phyloP scores from a whole-genome alignment of 345 rosid genomes.

The Geranium rotundifolium region DNA sequence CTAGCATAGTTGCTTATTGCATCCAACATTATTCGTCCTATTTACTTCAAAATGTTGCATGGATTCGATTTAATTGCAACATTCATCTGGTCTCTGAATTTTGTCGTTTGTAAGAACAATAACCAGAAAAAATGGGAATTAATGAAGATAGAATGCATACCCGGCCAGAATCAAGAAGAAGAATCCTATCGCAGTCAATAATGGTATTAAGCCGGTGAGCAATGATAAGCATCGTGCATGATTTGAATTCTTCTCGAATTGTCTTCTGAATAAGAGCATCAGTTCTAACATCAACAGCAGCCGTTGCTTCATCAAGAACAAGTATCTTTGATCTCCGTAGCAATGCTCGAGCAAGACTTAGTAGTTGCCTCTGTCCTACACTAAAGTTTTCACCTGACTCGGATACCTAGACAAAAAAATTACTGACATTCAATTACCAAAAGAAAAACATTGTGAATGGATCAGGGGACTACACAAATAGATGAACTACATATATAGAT shows the following conservation, averaged over 20 bases:
- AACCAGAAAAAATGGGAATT: not conserved
- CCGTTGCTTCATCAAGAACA: constrained; percentile 98
- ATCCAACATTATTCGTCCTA: no score
- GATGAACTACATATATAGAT: not conserved
- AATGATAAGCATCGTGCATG: constrained; percentile 93
- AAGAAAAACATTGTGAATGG: not conserved
- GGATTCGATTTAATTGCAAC: not conserved
- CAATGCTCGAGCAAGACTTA: constrained; percentile 96
- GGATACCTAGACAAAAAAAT: constrained; percentile 43
- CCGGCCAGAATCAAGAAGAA: constrained; percentile 86
- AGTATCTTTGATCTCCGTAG: constrained; percentile 95
- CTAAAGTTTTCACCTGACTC: constrained; percentile 98
- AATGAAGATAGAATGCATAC: constrained; percentile 22
- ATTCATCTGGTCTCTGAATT: no score
- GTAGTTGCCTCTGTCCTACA: constrained; percentile 91
- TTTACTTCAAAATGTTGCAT: no score
- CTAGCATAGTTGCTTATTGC: no score
- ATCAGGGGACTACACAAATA: not conserved
- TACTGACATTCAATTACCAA: not conserved
- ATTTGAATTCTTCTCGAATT: constrained; percentile 87
- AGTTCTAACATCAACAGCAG: constrained; percentile 97
- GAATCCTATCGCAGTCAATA: constrained; percentile 84
- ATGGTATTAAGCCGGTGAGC: constrained; percentile 96
- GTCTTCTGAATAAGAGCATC: constrained; percentile 98
- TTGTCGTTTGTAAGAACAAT: no score